Evolutionary conservation across 345 rosid species (phyloP), one percentile per base, ranked within the genome.

Genomic region (Pugionium dolabratum): DNA sequence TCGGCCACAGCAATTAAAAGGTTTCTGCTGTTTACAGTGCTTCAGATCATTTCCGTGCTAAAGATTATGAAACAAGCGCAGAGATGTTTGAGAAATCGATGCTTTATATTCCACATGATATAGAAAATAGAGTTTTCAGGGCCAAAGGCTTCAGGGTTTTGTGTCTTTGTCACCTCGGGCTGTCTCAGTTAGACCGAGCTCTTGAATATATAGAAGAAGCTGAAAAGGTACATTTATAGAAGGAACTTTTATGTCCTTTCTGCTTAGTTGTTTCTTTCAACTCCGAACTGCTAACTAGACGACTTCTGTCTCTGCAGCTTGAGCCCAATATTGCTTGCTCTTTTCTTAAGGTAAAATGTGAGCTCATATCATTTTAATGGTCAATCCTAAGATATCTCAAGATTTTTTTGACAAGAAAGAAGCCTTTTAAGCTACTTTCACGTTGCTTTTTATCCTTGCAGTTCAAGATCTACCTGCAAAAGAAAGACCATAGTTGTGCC

Each of bases 71-170:
- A 74, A 82, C 79, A 54, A 81, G 95, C 70, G 95, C 97, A 41
- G 91, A 83, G 77, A 78, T 90, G 87, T 94, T 84, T 59, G 99
- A 94, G 84, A 94, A 88, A 70, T 85, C 99, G 5, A 78, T 94
- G 87, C 97, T 94, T 53, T 94, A 88, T 73, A 77, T 86, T 69
- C 89, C 99, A 35, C 73, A 76, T 76, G 81, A 83, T 67, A 50
- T 80, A 6, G 96, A 88, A 61, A 83, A 80, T 64, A 85, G 86
- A 83, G 78, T 59, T 67, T 79, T 82, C 60, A 81, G 97, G 66
- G 99, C 97, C 54, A 90, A 90, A 81, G 91, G 99, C 9, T 94
- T 86, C 75, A 85, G 97, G 78, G 96, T 90, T 66, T 72, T 94
- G 80, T 85, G 96, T 76, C 94, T 90, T 51, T 94, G 97, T 81